Evolutionary conservation across 805 yeast genomes (phyloP).

Genomic region (Zygoascus ofunaensis): DNA sequence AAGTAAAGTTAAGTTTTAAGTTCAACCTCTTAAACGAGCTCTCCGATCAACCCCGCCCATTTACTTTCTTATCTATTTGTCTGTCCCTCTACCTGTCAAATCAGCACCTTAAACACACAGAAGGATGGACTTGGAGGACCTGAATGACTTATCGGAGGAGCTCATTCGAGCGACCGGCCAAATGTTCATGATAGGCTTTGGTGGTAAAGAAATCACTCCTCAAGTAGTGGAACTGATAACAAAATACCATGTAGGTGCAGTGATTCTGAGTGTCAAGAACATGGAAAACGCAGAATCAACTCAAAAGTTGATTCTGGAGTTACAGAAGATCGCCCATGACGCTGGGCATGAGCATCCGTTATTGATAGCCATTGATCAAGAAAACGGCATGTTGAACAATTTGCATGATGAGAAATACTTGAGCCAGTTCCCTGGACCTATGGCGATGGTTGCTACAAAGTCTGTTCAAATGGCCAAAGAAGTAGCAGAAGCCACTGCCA

Average conservation of each 20-base stretch:
- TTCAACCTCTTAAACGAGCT: no score
- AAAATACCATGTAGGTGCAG: slow-evolving; percentile 42
- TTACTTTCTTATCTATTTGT: no score
- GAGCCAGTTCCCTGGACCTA: slow-evolving; percentile 56
- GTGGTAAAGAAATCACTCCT: slow-evolving; percentile 44
- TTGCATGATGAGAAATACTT: slow-evolving; percentile 43
- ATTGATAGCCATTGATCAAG: slow-evolving; percentile 52
- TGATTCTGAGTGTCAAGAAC: slow-evolving; percentile 45
- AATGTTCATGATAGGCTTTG: slow-evolving; percentile 51
- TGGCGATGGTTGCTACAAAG: slow-evolving; percentile 53
- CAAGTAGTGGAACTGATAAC: slow-evolving; percentile 45
- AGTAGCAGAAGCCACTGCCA: slow-evolving; percentile 45
- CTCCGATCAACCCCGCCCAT: no score
- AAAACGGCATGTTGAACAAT: slow-evolving; percentile 55
- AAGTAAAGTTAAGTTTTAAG: no score
- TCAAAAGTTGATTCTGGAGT: slow-evolving; percentile 40
- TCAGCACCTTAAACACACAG: no score
- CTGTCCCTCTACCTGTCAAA: no score
- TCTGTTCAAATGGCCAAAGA: slow-evolving; percentile 41
- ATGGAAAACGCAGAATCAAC: slow-evolving; percentile 41
- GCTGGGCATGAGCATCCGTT: slow-evolving; percentile 45
- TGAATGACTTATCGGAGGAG: background rate
- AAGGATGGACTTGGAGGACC: background rate
- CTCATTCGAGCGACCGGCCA: slow-evolving; percentile 35
- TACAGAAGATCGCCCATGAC: slow-evolving; percentile 45